These are phyloP conservation scores for Tuber calosporum DNA, from an alignment of 495 filamentous ascomycete genomes.

Conservation along the genomic window DNA sequence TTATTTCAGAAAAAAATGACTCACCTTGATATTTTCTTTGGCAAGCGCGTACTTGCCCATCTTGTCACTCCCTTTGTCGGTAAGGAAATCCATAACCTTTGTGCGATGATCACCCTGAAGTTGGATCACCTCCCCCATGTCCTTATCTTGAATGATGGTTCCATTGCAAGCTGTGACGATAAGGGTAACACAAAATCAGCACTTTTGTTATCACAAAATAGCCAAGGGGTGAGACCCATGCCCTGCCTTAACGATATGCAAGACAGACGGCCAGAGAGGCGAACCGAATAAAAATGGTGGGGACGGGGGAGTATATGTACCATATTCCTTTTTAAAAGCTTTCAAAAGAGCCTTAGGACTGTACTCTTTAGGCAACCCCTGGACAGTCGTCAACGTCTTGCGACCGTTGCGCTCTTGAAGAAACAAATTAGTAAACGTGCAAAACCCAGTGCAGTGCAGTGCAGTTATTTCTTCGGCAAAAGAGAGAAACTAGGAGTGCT, in stretches of 20 bases:
- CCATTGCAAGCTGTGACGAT: slow-evolving; percentile 85
- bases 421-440: slow-evolving; percentile 18
- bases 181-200: slow-evolving; percentile 20
- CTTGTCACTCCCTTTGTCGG: slow-evolving; percentile 92
- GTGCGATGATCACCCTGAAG: slow-evolving; percentile 98
- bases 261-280: slow-evolving; percentile 12
- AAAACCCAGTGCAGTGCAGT: background rate
- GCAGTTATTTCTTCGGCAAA: background rate
- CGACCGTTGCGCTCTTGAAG: slow-evolving; percentile 96
- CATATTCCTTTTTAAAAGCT: slow-evolving; percentile 99
- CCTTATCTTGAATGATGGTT: slow-evolving; percentile 92
- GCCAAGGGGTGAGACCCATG: slow-evolving; percentile 26
- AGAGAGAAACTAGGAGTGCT: slow-evolving; percentile 44
- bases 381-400: slow-evolving; percentile 98
- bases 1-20: slow-evolving; percentile 18
- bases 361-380: slow-evolving; percentile 95
- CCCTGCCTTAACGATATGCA: slow-evolving; percentile 26
- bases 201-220: slow-evolving; percentile 15
- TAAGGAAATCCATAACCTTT: slow-evolving; percentile 95
- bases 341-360: slow-evolving; percentile 99
- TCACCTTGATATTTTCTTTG: slow-evolving; percentile 67
- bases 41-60: slow-evolving; percentile 48
- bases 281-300: background rate
- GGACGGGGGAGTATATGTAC: slow-evolving; percentile 50
- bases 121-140: slow-evolving; percentile 99